These are phyloP conservation scores for Phytophthora rubi DNA, from an alignment of 352 stramenopile species.

Conservation along the genomic window DNA sequence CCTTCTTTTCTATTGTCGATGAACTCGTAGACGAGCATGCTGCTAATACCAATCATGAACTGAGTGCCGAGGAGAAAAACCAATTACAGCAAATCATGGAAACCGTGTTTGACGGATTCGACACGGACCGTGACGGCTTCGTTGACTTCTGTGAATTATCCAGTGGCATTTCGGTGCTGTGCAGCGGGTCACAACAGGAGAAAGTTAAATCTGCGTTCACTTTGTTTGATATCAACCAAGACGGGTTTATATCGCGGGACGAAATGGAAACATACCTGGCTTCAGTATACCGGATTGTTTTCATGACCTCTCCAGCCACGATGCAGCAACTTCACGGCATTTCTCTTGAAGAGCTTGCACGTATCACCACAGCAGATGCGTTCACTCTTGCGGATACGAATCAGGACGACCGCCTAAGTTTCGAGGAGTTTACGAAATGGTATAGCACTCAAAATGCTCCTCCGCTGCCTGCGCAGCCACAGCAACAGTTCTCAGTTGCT, in stretches of 20 bases:
- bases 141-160: conserved; percentile 90
- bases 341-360: conserved; percentile 74
- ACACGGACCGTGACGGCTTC: conserved; percentile 75
- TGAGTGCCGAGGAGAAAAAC: conserved; percentile 35
- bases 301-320: conserved; percentile 62
- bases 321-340: conserved; percentile 52
- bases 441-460: conserved; percentile 51
- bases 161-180: conserved; percentile 85
- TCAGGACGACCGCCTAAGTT: conserved; percentile 72
- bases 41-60: conserved; percentile 26
- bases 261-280: conserved; percentile 90
- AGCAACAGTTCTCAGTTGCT: conserved; percentile 11
- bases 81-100: conserved; percentile 65
- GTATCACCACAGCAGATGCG: conserved; percentile 69
- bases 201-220: conserved; percentile 85
- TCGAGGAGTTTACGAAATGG: conserved; percentile 88
- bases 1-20: conserved; percentile 79
- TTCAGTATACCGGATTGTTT: conserved; percentile 87
- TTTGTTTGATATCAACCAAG: conserved; percentile 90
- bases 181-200: conserved; percentile 76
- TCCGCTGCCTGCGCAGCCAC: conserved; percentile 17
- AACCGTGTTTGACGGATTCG: conserved; percentile 79
- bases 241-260: conserved; percentile 80
- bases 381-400: conserved; percentile 72
- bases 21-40: conserved; percentile 55